Evolutionary conservation across 768 basidiomycete genomes (phyloP).

Genomic region (Leccinum disarticulatum): DNA sequence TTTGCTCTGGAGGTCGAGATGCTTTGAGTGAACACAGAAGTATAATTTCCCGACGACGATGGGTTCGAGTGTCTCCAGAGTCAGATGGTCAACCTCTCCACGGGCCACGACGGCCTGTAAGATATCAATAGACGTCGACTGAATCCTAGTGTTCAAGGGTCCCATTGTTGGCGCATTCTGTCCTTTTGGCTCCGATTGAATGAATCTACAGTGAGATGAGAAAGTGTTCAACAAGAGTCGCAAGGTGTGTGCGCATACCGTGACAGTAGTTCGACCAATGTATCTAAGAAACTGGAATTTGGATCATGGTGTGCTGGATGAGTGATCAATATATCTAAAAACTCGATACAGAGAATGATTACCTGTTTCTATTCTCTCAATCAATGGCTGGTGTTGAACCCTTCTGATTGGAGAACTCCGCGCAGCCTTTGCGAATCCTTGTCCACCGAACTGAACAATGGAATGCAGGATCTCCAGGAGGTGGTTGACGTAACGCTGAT

Average conservation of each 20-base stretch:
- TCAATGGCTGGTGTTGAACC: constrained; percentile 61
- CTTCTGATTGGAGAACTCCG: constrained; percentile 62
- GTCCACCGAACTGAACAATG: constrained; percentile 84
- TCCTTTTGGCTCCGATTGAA: constrained; percentile 74
- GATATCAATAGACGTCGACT: constrained; percentile 75
- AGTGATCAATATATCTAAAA: constrained; percentile 8
- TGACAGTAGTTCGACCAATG: constrained; percentile 69
- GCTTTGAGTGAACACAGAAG: constrained; percentile 61
- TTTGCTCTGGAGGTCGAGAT: constrained; percentile 89
- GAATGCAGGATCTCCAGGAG: constrained; percentile 75
- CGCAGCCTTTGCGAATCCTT: constrained; percentile 79
- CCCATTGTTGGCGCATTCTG: constrained; percentile 51
- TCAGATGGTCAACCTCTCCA: constrained; percentile 67
- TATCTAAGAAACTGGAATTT: constrained; percentile 74
- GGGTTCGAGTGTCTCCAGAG: constrained; percentile 66
- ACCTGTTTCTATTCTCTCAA: constrained; percentile 64
- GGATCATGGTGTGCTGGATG: constrained; percentile 39
- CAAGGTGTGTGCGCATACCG: constrained; percentile 59
- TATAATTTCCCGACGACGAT: constrained; percentile 75
- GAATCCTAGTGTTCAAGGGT: constrained; percentile 60
- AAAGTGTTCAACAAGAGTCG: background rate
- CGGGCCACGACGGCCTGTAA: constrained; percentile 80
- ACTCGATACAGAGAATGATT: constrained; percentile 17
- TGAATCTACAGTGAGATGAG: constrained; percentile 46
- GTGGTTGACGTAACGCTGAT: constrained; percentile 71